These are phyloP conservation scores for Nelumbo lutea DNA, from an alignment of 164 flowering plant species.

Conservation along the genomic window DNA sequence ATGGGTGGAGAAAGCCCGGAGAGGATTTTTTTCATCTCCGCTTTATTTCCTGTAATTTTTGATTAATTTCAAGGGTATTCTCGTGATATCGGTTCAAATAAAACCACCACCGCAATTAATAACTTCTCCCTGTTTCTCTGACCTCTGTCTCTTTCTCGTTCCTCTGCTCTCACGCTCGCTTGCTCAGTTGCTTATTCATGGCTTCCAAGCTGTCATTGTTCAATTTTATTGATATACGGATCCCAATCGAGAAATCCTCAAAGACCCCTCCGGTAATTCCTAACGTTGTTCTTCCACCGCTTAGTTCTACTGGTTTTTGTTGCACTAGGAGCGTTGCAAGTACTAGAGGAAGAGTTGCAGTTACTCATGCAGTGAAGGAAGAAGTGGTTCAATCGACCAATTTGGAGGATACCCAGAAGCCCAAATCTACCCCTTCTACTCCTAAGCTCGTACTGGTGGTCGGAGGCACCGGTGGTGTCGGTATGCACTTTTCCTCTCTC, in stretches of 20 bases:
- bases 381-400: constrained; percentile 29
- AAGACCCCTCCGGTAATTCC: constrained; percentile 17
- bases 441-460: constrained; percentile 85
- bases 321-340: constrained; percentile 18
- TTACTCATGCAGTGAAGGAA: constrained; percentile 37
- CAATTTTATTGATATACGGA: constrained; percentile 14
- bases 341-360: constrained; percentile 10
- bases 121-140: not conserved
- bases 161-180: not conserved
- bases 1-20: too few relatives aligned
- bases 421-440: constrained; percentile 31
- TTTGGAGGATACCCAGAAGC: constrained; percentile 24
- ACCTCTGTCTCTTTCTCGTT: not conserved
- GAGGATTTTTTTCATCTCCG: too few relatives aligned
- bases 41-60: too few relatives aligned
- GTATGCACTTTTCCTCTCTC: constrained; percentile 27
- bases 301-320: constrained; percentile 6
- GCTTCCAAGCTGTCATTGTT: constrained; percentile 33
- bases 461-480: constrained; percentile 95
- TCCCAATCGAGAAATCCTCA: constrained; percentile 16
- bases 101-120: too few relatives aligned
- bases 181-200: constrained; percentile 20
- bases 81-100: too few relatives aligned
- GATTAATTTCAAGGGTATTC: too few relatives aligned
- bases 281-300: constrained; percentile 14